Percentiles rank a stretch among this genome's conserved stretches.
Evolutionary conservation across 768 basidiomycete species (phyloP).

Genomic region (Amanita pseudoporphyria): DNA sequence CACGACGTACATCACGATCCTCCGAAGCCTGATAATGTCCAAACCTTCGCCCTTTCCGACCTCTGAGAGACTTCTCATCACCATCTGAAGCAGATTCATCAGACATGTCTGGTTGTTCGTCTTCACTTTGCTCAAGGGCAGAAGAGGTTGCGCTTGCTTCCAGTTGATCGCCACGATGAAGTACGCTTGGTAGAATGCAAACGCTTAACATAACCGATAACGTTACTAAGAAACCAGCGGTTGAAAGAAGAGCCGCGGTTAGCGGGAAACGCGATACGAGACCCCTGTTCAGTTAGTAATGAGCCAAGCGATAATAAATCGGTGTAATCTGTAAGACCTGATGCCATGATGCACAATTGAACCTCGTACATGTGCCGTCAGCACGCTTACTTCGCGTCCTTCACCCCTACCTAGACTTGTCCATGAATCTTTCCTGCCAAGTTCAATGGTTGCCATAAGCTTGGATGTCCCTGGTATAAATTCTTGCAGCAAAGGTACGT

Average conservation of each 20-base stretch:
- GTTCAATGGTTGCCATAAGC: conserved; percentile 50
- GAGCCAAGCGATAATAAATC: not conserved
- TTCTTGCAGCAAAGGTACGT: conserved; percentile 48
- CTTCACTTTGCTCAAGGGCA: not conserved
- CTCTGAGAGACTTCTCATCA: conserved; percentile 10
- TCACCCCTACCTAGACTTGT: conserved; percentile 55
- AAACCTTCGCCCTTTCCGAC: conserved; percentile 15
- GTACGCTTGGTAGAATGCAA: conserved; percentile 4
- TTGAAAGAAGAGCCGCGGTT: conserved; percentile 4
- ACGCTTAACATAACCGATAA: conserved; percentile 3
- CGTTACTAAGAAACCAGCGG: not conserved
- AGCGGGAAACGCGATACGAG: conserved; percentile 7
- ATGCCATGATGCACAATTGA: conserved; percentile 57
- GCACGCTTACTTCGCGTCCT: conserved; percentile 64
- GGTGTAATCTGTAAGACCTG: conserved; percentile 31
- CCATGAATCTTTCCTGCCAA: conserved; percentile 73
- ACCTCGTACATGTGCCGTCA: conserved; percentile 53
- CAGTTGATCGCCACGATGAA: not conserved
- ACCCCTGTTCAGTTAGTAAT: not conserved
- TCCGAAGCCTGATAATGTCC: conserved; percentile 17
- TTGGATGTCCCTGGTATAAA: conserved; percentile 39
- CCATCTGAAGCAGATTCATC: conserved; percentile 12
- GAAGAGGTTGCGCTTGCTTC: not conserved
- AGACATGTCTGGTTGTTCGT: not conserved
- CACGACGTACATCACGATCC: conserved; percentile 15